Base-by-base conservation (phyloP, 2,329 filamentous ascomycete genomes). In the Colletotrichum cordylinicola region DNA sequence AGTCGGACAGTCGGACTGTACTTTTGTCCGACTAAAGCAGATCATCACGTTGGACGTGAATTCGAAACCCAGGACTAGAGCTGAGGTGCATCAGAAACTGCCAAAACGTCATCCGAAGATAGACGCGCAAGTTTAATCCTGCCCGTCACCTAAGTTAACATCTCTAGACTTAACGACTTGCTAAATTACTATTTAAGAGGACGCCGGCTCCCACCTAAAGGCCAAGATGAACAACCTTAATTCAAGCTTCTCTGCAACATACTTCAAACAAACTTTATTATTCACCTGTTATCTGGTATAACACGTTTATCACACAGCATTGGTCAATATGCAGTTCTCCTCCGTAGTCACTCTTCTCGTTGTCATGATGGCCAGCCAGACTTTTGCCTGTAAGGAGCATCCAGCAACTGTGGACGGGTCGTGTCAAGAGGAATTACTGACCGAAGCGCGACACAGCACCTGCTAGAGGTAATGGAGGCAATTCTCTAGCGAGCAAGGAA, bases 201-300 rank as follows among this genome's bases (percentile, higher is more conserved):
- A 1, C 0, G 43, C 43, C 43, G 43, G n/a, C 43, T 52, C n/a
- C 43, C 43, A 52, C 43, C n/a, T 4, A n/a, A 21, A 52, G 43
- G 4, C 43, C 18, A 52, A 52, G 0, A 52, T n/a, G 2, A 52
- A n/a, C 43, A 21, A 52, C n/a, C 3, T 21, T 13, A 21, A 13
- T 21, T n/a, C 21, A 21, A 21, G 43, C 43, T 52, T 21, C 43
- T 4, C 21, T 13, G 21, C n/a, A 7, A 6, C n/a, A 48, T 21
- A 10, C 43, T n/a, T 0, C 7, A 48, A n/a, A 15, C 43, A 7
- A 0, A 8, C 9, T 48, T 48, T 0, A 12, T 21, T 15, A 48
- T 10, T 33, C 31, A 48, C 12, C 16, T 48, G 43, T 52, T 52
- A 52, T 52, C 43, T 52, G 43, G 43, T 21, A 52, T 21, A 21